Base-by-base conservation (phyloP, 2,329 filamentous ascomycete genomes). In the Colletotrichum sublineola region DNA sequence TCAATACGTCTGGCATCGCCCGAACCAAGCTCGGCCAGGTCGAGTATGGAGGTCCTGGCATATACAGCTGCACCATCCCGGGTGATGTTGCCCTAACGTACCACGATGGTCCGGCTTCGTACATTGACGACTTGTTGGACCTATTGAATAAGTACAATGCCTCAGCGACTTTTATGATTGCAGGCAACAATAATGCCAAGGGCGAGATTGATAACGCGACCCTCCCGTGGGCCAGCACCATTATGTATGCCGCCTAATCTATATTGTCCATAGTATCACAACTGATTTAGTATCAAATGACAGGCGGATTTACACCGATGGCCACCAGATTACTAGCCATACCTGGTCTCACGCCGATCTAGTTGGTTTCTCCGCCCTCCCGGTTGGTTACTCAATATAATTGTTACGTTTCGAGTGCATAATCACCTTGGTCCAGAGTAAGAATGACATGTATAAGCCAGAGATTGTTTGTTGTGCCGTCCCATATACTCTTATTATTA, bases 21-120 rank as follows among this genome's bases (percentile, higher is more conserved):
- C 84, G 88, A 46, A 81, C 86, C 6, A 82, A 85, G 63, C 73
- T 87, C 7, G 88, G 88, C 31, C 80, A 73, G 29, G 81, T 89
- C 3, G 76, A 79, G 0, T 88, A 89, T 74, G 88, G 87, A 31
- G 87, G 86, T 29, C 81, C 77, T 14, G 71, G 71, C 15, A 50
- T 73, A 20, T 73, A 70, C 48, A 73, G 67, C 44, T 73, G 71
- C 38, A 29, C 67, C 5, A 71, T 71, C 14, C 55, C 67, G 5
- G 71, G 81, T 31, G 77, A 79, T 63, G 78, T 85, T 44, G 85
- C 85, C 1, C 77, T 87, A n/a, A 86, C 84, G 0, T 86, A 83
- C 74, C 85, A 87, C 73, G 85, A 87, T 64, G 85, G 85, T 0
- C 85, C 86, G 0, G 83, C 79, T 67, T 67, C 74, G 6, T 86